Percentiles rank a stretch among this genome's conserved stretches.
phyloP scores from a whole-genome alignment of 208 protist species.

The Porcisia hertigi region DNA sequence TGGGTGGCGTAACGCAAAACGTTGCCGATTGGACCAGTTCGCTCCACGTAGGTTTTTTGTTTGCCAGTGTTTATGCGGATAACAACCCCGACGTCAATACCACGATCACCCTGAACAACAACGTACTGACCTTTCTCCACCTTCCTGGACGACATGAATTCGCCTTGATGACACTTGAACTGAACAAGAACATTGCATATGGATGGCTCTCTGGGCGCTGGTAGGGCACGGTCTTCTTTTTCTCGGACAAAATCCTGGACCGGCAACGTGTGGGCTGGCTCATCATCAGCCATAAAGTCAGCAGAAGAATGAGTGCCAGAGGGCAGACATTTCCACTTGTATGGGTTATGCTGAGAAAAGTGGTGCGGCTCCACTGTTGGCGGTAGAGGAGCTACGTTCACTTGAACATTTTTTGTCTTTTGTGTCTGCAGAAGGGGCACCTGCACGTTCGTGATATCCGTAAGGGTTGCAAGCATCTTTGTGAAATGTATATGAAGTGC shows the following conservation, averaged over 20 bases:
- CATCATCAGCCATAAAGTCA: conserved; percentile 16
- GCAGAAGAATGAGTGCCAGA: conserved; percentile 23
- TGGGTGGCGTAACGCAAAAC: conserved; percentile 81
- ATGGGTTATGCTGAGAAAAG: conserved; percentile 64
- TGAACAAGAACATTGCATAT: conserved; percentile 72
- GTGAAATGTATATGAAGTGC: neutral
- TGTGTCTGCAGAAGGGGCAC: conserved; percentile 11
- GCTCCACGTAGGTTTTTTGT: conserved; percentile 61
- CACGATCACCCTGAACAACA: conserved; percentile 88
- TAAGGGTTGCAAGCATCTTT: conserved; percentile 41
- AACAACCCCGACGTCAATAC: conserved; percentile 89
- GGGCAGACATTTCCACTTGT: conserved; percentile 69
- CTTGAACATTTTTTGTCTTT: conserved; percentile 10
- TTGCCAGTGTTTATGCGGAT: conserved; percentile 62
- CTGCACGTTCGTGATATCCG: conserved; percentile 80
- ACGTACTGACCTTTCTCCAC: conserved; percentile 81
- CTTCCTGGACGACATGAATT: conserved; percentile 65
- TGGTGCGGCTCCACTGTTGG: too few species aligned
- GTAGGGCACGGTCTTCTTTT: conserved; percentile 39
- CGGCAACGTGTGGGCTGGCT: conserved; percentile 7
- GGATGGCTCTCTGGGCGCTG: conserved; percentile 25
- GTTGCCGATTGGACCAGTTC: conserved; percentile 48
- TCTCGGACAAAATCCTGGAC: conserved; percentile 44
- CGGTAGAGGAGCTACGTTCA: conserved; percentile 5
- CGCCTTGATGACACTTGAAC: conserved; percentile 88